Base-by-base conservation (phyloP, 2,329 filamentous ascomycete genomes). In the Alternaria atra region DNA sequence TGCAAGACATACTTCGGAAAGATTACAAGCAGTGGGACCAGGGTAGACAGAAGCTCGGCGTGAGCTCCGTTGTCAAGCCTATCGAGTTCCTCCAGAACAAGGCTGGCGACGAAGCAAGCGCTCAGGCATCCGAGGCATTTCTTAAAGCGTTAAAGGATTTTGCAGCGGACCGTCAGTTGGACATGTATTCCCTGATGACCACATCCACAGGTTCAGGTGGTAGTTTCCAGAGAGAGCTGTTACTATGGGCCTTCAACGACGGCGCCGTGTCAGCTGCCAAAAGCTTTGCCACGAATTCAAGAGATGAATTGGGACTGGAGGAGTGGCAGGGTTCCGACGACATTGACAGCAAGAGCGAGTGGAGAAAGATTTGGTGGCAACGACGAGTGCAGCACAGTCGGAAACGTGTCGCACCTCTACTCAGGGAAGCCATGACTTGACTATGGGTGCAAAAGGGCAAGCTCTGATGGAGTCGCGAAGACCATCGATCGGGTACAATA, bases 11-110 rank as follows among this genome's bases (percentile, higher is more conserved):
- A 39, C 78, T 94, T 53, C 84, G 90, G 65, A 94, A 94, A 77
- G 92, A 96, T 79, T 96, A 94, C 80, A 96, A 96, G 80, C 85
- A 91, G 73, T 95, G 91, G 91, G 80, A 80, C 10, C 80, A 80
- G 10, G 80, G 77, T 52, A 76, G 68, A 0, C 73, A 87, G 37
- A 82, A 80, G 17, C 82, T 94, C 5, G 91, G 91, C n/a, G 87
- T 92, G 55, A 87, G 87, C 69, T 86, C 86, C 42, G 83, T 90
- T 3, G 87, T 91, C 3, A 88, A 88, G 66, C 79, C 84, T n/a
- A 77, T 94, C 6, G 77, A 79, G 5, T 91, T 88, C 63, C 77
- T 94, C 39, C 74, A 87, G 10, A 70, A 77, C 13, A 87, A 87
- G 67, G 86, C 86, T 2, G 82, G 79, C 3, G 79, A 81, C 2